Base-by-base conservation (phyloP, 768 basidiomycete genomes). In the Amanita exitialis region DNA sequence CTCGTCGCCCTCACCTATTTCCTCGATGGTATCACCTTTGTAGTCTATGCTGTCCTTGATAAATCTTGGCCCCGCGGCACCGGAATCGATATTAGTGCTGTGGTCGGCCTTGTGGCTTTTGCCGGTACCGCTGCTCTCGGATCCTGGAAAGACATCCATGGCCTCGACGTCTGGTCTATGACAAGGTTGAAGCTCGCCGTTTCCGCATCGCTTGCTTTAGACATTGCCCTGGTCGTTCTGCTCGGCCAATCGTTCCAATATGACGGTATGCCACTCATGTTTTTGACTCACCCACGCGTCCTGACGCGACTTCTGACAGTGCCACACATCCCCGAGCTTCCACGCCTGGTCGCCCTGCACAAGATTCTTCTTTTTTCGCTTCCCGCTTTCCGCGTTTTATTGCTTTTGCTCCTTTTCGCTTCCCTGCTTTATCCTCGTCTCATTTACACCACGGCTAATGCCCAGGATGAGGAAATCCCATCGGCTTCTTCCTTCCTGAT, bases 131-230 rank as follows among this genome's bases (percentile, higher is more conserved):
- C 87, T 12, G 79, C 80, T 8, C 68, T 89, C 39, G 89, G 89
- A 7, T 75, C 85, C 10, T 90, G 81, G 79, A 89, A 90, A 65
- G 87, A 88, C 55, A 69, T 85, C 49, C 75, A 78, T 27, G 84
- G 83, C 32, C 73, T 82, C 32, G 71, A 79, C 35, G 78, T 87
- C 15, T 89, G 85, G 86, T 74, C 71, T 30, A 61, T 78, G 57
- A 78, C 62, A 54, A 74, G 79, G 43, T 64, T 88, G 58, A 86
- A 74, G 62, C 41, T 69, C 6, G 74, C 79, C 39, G 65, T 86
- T 30, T 62, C 76, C 16, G 54, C 73, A 39, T 74, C 84, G 9
- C 63, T 87, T 42, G 67, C 62, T 4, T 61, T 86, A 47, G 90
- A 90, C 60, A 64, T 83, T 27, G 73, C 71, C 1, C 74, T 85